Evolutionary conservation across 192 early-diverging fungal species (phyloP).

Genomic region (Globomyces pollinis-pini): DNA sequence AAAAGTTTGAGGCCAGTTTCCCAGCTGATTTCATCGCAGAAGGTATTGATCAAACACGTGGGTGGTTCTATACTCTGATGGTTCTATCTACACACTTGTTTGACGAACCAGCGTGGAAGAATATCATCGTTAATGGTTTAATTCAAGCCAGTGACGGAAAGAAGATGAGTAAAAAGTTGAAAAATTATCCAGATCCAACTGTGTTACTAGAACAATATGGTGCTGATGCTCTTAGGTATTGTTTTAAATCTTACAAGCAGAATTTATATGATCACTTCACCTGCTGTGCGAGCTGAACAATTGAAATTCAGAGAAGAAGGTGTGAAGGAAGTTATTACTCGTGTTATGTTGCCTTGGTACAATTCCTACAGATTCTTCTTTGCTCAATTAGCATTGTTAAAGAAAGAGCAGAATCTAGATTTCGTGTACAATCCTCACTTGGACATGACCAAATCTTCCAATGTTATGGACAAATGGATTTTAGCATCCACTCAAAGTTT

Average conservation of each 20-base stretch:
- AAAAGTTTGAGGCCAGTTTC: constrained; percentile 77
- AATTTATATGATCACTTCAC: constrained; percentile 95
- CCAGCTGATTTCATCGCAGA: constrained; percentile 99
- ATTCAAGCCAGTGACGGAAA: constrained; percentile 96
- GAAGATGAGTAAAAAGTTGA: constrained; percentile 97
- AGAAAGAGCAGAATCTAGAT: constrained; percentile 72
- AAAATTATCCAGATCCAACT: constrained; percentile 96
- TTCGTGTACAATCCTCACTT: constrained; percentile 69
- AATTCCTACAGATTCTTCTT: constrained; percentile 96
- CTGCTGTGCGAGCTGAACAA: constrained; percentile 92
- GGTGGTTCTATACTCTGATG: constrained; percentile 99
- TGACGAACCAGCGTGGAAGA: constrained; percentile 90
- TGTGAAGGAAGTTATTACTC: constrained; percentile 88
- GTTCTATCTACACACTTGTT: constrained; percentile 95
- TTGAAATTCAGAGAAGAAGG: constrained; percentile 95
- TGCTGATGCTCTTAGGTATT: constrained; percentile 70
- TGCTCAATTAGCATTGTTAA: constrained; percentile 78
- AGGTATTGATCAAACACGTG: constrained; percentile 97
- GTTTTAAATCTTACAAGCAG: constrained; percentile 14
- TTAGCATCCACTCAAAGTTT: constrained; percentile 89
- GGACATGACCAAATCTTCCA: constrained; percentile 61
- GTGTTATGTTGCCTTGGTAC: constrained; percentile 97
- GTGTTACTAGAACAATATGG: constrained; percentile 79
- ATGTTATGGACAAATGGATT: constrained; percentile 99
- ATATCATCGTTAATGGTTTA: constrained; percentile 94